phyloP scores from a whole-genome alignment of 2,329 filamentous ascomycete species.

The Bipolaris cookei region DNA sequence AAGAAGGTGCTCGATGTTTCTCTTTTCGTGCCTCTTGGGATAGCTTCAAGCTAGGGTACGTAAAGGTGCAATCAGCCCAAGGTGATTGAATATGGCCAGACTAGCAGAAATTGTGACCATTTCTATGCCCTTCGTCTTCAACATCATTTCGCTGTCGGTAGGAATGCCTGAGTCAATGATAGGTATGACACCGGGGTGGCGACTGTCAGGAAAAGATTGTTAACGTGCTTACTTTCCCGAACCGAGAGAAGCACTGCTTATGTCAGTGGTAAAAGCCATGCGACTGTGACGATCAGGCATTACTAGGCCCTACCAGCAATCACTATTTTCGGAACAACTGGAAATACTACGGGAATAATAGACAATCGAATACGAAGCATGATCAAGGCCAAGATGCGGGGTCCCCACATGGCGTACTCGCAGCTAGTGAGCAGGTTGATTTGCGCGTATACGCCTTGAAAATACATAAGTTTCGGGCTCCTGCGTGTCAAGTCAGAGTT shows the following conservation, averaged over 20 bases:
- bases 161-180: background rate
- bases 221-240: background rate
- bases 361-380: background rate
- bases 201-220: background rate
- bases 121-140: slow-evolving; percentile 53
- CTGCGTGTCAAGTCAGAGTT: background rate
- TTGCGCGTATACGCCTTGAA: background rate
- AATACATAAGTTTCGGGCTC: background rate
- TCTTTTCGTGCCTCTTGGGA: no score
- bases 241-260: background rate
- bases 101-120: slow-evolving; percentile 46
- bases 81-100: background rate
- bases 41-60: no score
- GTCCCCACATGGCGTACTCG: slow-evolving; percentile 9
- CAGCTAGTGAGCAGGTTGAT: background rate
- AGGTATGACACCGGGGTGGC: slow-evolving; percentile 9
- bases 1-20: no score
- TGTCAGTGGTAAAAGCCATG: background rate
- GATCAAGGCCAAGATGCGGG: slow-evolving; percentile 7
- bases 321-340: background rate
- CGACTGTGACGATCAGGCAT: background rate
- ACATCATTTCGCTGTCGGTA: slow-evolving; percentile 33
- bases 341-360: background rate
- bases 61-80: no score
- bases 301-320: background rate